Base-by-base conservation (phyloP, 257 asterid genomes). In the Coffea eugenioides region DNA sequence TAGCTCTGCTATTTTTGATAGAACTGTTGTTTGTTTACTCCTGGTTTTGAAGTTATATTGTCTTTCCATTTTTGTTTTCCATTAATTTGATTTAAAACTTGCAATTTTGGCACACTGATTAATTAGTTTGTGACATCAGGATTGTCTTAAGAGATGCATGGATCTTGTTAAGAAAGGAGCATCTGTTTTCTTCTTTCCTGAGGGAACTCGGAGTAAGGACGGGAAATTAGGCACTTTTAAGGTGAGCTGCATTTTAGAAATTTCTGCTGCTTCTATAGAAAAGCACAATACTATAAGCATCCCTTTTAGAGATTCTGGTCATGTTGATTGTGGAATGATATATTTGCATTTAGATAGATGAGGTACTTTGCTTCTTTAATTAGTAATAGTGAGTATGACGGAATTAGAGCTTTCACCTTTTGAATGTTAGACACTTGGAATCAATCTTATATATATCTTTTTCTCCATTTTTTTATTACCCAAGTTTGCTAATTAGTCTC, bases 141-240 rank as follows among this genome's bases (percentile, higher is more conserved):
- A 93, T 54, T 96, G 99, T 86, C 88, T 96, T 70, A 96, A 88
- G 86, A 90, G 88, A 76, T 96, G 99, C 90, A 91, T 91, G 75
- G 86, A 90, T 48, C 87, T 96, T 83, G 74, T 94, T 82, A 94
- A 88, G 85, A 91, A 93, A 87, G 99, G 99, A 79, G 97, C 97
- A 74, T 96, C 99, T 15, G 90, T 96, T 64, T 92, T 91, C 85
- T 91, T 96, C 94, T 96, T 96, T 82, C 97, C 99, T 0, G 99
- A 96, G 87, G 99, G 99, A 56, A 96, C 99, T 84, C 91, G 98
- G 64, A 91, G 97, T 86, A 92, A 80, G 85, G 97, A 91, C 83
- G 97, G 97, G 57, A 90, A 87, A 88, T 78, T 94, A 86, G 97
- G 96, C 48, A 67, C 91, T 79, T 96, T 96, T 84, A 96, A 96